Conservation (phyloP, 2,329 filamentous ascomycete species). For the Sclerotinia sclerotiorum region DNA sequence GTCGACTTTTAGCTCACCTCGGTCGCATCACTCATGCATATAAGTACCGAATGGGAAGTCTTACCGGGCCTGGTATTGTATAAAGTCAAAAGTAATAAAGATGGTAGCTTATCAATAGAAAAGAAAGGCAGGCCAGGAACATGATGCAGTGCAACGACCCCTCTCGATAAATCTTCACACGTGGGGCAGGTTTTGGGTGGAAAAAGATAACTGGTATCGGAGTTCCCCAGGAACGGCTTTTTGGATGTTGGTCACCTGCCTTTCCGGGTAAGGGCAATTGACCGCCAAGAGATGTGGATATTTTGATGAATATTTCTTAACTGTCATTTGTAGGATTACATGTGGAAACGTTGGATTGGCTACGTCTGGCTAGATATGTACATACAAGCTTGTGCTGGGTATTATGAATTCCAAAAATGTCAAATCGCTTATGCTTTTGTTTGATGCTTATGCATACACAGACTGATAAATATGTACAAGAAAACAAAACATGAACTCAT, state of each 20-base stretch:
- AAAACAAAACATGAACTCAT: slow-evolving; percentile 8
- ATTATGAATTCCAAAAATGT: not conserved
- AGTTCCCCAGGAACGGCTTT: slow-evolving; percentile 13
- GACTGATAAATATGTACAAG: slow-evolving; percentile 13
- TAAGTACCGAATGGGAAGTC: not conserved
- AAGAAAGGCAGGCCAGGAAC: slow-evolving; percentile 5
- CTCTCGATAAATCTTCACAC: slow-evolving; percentile 9
- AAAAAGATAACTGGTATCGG: slow-evolving; percentile 5
- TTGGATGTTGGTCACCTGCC: not conserved
- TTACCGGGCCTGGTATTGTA: not conserved
- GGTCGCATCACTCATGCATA: not conserved
- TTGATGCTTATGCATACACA: slow-evolving; percentile 3
- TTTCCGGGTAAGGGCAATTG: slow-evolving; percentile 3
- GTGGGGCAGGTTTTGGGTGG: slow-evolving; percentile 15
- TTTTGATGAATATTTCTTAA: not conserved
- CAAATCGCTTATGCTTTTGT: slow-evolving; percentile 7
- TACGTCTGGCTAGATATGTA: not conserved
- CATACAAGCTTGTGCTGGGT: not conserved
- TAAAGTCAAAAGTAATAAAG: not conserved
- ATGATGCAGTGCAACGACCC: slow-evolving; percentile 3
- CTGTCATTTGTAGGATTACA: not conserved
- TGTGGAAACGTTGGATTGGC: not conserved
- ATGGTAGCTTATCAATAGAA: slow-evolving; percentile 4
- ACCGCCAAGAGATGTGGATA: slow-evolving; percentile 19
- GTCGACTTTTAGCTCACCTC: not conserved